These are phyloP conservation scores for Ganoderma multipileum DNA, from an alignment of 1,284 basidiomycete species.

Conservation along the genomic window DNA sequence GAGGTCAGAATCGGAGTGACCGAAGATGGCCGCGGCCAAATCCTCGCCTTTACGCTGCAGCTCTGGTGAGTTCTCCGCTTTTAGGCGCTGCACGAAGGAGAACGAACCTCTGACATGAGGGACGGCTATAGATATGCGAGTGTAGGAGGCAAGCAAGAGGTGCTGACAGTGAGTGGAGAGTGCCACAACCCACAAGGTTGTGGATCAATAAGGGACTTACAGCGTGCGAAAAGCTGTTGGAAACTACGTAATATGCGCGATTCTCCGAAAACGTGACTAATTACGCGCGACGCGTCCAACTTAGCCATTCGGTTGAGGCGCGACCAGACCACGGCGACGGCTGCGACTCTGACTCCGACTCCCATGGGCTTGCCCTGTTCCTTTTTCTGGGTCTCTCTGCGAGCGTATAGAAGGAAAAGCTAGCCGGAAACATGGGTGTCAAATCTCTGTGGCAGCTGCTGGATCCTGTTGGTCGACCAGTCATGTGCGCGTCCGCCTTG, in stretches of 20 bases:
- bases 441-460: constrained; percentile 95
- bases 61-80: neutral
- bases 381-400: constrained; percentile 1
- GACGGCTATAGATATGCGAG: neutral
- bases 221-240: neutral
- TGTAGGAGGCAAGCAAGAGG: neutral
- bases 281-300: constrained; percentile 31
- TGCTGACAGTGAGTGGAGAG: neutral
- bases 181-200: constrained; percentile 1
- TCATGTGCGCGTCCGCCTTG: constrained; percentile 63
- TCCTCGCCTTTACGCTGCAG: constrained; percentile 22
- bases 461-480: constrained; percentile 87
- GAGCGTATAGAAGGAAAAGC: neutral
- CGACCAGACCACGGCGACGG: constrained; percentile 1
- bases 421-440: constrained; percentile 76
- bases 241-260: neutral
- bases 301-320: too few relatives aligned
- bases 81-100: neutral
- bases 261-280: constrained; percentile 21
- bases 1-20: constrained; percentile 78
- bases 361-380: constrained; percentile 20
- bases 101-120: constrained; percentile 21
- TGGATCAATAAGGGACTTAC: constrained; percentile 1
- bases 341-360: constrained; percentile 8
- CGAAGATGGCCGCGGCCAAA: constrained; percentile 55